phyloP scores from a whole-genome alignment of 2,329 filamentous ascomycete genomes.

The Curvularia sp. region DNA sequence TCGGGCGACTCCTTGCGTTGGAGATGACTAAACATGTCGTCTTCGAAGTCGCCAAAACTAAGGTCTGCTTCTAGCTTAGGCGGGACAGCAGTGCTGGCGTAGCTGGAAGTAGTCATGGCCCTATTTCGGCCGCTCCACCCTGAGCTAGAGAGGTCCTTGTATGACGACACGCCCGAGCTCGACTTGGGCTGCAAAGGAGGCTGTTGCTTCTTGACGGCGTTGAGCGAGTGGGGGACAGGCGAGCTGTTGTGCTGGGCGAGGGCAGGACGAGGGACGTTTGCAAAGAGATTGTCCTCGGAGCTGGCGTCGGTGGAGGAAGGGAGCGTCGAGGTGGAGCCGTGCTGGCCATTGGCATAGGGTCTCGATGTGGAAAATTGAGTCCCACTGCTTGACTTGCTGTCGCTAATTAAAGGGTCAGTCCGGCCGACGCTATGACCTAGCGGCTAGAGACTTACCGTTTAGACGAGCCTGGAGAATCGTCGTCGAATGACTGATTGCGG shows the following conservation, averaged over 20 bases:
- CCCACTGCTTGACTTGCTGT: slow-evolving; percentile 53
- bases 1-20: slow-evolving; percentile 44
- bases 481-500: slow-evolving; percentile 47
- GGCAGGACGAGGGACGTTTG: slow-evolving; percentile 42
- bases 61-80: slow-evolving; percentile 58
- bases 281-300: slow-evolving; percentile 49
- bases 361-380: slow-evolving; percentile 46
- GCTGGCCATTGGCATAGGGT: slow-evolving; percentile 48
- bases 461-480: slow-evolving; percentile 46
- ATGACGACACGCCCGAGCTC: slow-evolving; percentile 31
- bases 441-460: slow-evolving; percentile 45
- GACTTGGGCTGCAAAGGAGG: slow-evolving; percentile 39
- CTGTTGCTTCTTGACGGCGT: slow-evolving; percentile 36
- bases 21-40: slow-evolving; percentile 58
- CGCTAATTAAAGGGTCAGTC: slow-evolving; percentile 44
- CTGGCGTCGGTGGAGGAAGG: slow-evolving; percentile 52
- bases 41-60: slow-evolving; percentile 53
- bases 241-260: slow-evolving; percentile 42
- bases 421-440: slow-evolving; percentile 32
- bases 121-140: slow-evolving; percentile 33
- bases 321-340: slow-evolving; percentile 50
- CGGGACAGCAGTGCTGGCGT: slow-evolving; percentile 59
- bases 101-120: slow-evolving; percentile 59
- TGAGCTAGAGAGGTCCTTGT: slow-evolving; percentile 25
- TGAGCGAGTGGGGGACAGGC: slow-evolving; percentile 34